Evolutionary conservation across 345 rosid genomes (phyloP).

Genomic region (Stellera chamaejasme): DNA sequence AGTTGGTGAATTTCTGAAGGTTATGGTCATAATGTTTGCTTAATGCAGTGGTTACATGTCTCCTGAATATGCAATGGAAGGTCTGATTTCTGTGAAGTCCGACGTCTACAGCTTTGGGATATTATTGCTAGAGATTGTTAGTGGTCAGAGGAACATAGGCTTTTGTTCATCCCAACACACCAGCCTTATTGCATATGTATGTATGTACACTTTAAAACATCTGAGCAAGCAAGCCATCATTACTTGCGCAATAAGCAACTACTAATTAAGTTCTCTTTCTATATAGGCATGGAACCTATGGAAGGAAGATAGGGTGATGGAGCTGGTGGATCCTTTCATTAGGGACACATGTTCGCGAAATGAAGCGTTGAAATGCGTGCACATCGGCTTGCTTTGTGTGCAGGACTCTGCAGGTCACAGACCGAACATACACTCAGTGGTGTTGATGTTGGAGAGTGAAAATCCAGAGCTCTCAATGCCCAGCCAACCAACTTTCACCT

Average conservation of each 20-base stretch:
- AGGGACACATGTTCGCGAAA: conserved; percentile 25
- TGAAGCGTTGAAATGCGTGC: conserved; percentile 61
- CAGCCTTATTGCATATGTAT: conserved; percentile 44
- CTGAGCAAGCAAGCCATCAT: neutral
- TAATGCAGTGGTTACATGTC: conserved; percentile 63
- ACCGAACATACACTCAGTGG: conserved; percentile 60
- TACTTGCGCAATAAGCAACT: neutral
- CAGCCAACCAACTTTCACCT: conserved; percentile 48
- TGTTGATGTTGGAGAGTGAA: conserved; percentile 67
- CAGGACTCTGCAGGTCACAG: conserved; percentile 63
- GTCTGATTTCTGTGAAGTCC: conserved; percentile 56
- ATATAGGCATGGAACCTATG: conserved; percentile 75
- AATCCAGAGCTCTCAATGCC: conserved; percentile 43
- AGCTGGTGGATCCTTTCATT: conserved; percentile 49
- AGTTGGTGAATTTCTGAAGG: neutral
- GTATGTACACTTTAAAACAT: conserved; percentile 29
- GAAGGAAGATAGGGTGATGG: conserved; percentile 50
- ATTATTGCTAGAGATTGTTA: conserved; percentile 48
- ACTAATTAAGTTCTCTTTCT: neutral
- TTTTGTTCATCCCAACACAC: conserved; percentile 28
- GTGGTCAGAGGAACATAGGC: conserved; percentile 47
- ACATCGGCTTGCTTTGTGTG: conserved; percentile 74
- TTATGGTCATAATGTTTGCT: neutral
- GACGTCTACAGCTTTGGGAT: conserved; percentile 77
- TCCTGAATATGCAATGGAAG: conserved; percentile 79